These are phyloP conservation scores for Aquilaria malaccensis DNA, from an alignment of 345 rosid species.

Conservation along the genomic window DNA sequence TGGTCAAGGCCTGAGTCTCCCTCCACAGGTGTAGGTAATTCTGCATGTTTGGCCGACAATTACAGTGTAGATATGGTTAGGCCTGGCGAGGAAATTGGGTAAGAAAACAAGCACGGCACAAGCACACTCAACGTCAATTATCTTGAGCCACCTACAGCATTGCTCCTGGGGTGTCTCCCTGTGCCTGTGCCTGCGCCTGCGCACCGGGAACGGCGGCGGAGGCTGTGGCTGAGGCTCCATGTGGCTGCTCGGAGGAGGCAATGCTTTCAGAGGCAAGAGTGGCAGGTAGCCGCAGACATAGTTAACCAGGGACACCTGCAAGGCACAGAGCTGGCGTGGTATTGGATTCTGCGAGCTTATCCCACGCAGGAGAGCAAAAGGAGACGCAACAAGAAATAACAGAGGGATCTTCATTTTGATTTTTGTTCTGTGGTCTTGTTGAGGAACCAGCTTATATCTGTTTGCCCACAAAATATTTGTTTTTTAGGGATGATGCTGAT, in stretches of 20 bases:
- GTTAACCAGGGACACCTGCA: conserved; percentile 60
- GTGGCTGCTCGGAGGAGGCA: conserved; percentile 8
- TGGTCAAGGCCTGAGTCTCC: conserved; percentile 33
- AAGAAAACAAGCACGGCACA: conserved; percentile 67
- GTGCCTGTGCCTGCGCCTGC: background rate
- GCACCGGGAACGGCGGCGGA: conserved; percentile 3
- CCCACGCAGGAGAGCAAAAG: too few relatives aligned
- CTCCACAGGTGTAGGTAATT: conserved; percentile 44
- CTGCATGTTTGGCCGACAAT: conserved; percentile 43
- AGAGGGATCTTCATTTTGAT: too few relatives aligned
- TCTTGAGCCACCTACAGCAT: conserved; percentile 77
- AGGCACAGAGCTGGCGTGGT: conserved; percentile 51
- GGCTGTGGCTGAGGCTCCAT: background rate
- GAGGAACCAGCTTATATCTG: too few relatives aligned
- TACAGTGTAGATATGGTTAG: conserved; percentile 51
- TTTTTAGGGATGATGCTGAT: too few relatives aligned
- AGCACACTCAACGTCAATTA: conserved; percentile 61
- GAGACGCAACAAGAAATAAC: too few relatives aligned
- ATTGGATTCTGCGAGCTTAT: conserved; percentile 1
- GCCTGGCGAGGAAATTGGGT: conserved; percentile 66
- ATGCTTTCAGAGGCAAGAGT: conserved; percentile 18
- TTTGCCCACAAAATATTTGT: too few relatives aligned
- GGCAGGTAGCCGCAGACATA: conserved; percentile 53
- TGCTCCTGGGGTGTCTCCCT: conserved; percentile 11
- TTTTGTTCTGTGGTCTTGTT: too few relatives aligned